Percentiles rank a stretch among this genome's conserved stretches.
Conservation (phyloP, 805 yeast genomes). For the Sugiyamaella mastotermitis region DNA sequence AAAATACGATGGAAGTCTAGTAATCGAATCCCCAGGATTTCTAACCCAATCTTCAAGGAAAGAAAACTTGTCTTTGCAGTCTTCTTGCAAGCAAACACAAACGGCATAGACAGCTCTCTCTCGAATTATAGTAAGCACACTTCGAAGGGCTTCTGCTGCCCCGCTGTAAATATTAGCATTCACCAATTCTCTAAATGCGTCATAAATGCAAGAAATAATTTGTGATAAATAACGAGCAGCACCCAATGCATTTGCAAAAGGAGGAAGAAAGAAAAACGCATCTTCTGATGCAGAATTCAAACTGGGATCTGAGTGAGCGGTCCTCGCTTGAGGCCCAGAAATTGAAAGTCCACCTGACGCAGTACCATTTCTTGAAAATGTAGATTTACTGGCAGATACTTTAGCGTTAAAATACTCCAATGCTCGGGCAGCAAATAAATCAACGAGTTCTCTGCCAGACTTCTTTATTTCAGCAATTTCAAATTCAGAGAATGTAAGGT, state of each 20-base stretch:
- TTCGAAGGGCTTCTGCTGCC: conserved; percentile 34
- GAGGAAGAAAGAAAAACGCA: conserved; percentile 56
- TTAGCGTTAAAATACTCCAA: conserved; percentile 23
- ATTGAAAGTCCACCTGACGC: not conserved
- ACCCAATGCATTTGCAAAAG: conserved; percentile 56
- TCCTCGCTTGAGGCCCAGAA: not conserved
- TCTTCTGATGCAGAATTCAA: conserved; percentile 2
- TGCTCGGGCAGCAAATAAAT: conserved; percentile 23
- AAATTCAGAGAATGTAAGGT: conserved; percentile 37
- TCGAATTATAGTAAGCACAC: conserved; percentile 33
- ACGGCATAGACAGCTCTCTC: conserved; percentile 43
- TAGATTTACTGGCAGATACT: not conserved
- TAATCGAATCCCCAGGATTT: conserved; percentile 30
- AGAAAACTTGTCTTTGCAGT: conserved; percentile 31
- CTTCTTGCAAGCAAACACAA: conserved; percentile 47
- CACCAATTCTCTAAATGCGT: conserved; percentile 35
- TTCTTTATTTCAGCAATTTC: conserved; percentile 37
- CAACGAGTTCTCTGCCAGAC: conserved; percentile 37
- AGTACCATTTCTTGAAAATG: not conserved
- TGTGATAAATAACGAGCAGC: conserved; percentile 46
- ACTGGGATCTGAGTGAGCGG: not conserved
- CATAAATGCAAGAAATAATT: conserved; percentile 39
- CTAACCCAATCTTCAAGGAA: conserved; percentile 37
- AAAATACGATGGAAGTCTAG: conserved; percentile 35
- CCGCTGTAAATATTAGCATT: conserved; percentile 35